These are phyloP conservation scores for Heterobasidion annosum DNA, from an alignment of 1,284 basidiomycete genomes.

Conservation along the genomic window DNA sequence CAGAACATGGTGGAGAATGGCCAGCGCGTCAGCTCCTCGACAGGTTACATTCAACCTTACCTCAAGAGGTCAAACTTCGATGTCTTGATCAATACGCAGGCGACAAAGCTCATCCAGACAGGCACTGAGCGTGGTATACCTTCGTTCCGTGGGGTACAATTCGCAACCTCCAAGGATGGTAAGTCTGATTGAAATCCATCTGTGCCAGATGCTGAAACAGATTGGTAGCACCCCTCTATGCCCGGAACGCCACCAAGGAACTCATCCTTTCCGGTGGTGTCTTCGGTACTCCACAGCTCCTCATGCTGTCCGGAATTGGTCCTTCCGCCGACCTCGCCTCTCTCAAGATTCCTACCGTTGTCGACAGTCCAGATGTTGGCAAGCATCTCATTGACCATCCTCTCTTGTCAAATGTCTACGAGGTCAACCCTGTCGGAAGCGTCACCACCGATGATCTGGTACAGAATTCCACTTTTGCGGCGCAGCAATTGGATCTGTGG, in stretches of 20 bases:
- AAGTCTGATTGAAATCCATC: background rate
- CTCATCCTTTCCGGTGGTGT: constrained; percentile 10
- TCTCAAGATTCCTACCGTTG: constrained; percentile 19
- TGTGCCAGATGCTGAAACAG: too few relatives aligned
- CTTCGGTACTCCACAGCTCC: constrained; percentile 10
- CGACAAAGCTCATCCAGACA: constrained; percentile 26
- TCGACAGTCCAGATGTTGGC: constrained; percentile 28
- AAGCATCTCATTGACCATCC: constrained; percentile 32
- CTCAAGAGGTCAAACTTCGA: constrained; percentile 28
- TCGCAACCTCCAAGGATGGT: constrained; percentile 16
- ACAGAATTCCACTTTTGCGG: constrained; percentile 12
- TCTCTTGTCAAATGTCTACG: constrained; percentile 16
- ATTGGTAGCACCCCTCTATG: constrained; percentile 6
- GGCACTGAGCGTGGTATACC: constrained; percentile 12
- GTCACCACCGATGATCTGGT: constrained; percentile 14
- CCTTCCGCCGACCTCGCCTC: constrained; percentile 15
- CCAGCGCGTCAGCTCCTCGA: constrained; percentile 24
- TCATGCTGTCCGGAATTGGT: constrained; percentile 29
- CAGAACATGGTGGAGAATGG: constrained; percentile 15
- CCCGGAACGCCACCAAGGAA: constrained; percentile 5
- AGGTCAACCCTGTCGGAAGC: constrained; percentile 17
- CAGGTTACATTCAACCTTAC: constrained; percentile 25
- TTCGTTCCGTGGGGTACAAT: constrained; percentile 23
- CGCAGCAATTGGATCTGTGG: constrained; percentile 17
- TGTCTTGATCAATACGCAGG: constrained; percentile 31